Base-by-base conservation (phyloP, 441 rosid species). In the Gossypium laxum region DNA sequence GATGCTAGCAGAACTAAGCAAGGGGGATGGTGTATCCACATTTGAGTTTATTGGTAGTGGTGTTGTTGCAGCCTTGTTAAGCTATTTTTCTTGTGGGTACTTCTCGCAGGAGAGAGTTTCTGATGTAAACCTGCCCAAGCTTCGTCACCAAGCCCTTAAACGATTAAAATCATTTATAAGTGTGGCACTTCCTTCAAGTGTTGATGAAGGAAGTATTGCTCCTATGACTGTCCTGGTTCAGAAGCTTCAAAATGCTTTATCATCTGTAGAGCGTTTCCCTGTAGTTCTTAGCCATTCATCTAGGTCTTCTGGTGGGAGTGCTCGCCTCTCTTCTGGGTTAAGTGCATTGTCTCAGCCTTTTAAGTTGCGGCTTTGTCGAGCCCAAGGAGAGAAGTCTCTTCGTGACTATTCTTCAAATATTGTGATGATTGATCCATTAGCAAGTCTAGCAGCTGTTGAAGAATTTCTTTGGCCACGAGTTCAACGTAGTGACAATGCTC, bases 41-140 rank as follows among this genome's bases (percentile, higher is more conserved):
- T 96, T 96, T 85, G 98, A 96, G 87, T 96, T 96, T 72, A 85
- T 89, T 71, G 96, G 99, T 67, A 96, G 99, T 83, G 99, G 99
- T 70, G 99, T 86, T 70, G 97, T 96, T 73, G 92, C 87, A 70
- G 93, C 97, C 61, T 87, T 93, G 84, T 86, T 96, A 48, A 91
- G 91, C 77, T 96, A 87, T 74, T 96, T 96, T 75, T 90, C 98
- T 69, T 90, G 94, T 74, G 97, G 97, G 47, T 81, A 82, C 75
- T 91, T 85, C 74, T 86, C 91, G 4, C 93, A 85, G 85, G 98
- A 93, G 73, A 90, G 78, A 82, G 85, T 96, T 76, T 82, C 89
- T 15, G 97, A 90, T 76, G 82, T 84, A 75, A 89, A 84, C 78
- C 76, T 88, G 24, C 85, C 91, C 74, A 91, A 86, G 86, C 91